Conservation (phyloP, 768 basidiomycete species). For the Suillus fuscotomentosus region DNA sequence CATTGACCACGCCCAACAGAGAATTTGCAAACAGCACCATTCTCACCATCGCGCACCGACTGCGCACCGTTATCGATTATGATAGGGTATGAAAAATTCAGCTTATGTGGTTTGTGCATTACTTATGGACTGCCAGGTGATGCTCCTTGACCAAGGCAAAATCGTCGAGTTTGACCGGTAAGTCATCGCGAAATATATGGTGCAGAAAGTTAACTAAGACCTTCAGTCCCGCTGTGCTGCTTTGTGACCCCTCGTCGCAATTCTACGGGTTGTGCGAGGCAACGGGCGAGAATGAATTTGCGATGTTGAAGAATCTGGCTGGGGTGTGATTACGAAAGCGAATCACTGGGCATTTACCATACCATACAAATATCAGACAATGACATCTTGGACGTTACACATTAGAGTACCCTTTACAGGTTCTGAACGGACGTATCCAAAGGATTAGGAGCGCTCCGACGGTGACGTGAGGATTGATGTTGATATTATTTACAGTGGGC, state of each 20-base stretch:
- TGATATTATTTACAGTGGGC: not conserved
- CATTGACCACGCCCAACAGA: conserved; percentile 31
- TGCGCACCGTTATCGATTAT: conserved; percentile 82
- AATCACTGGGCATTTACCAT: not conserved
- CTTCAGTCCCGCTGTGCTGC: conserved; percentile 49
- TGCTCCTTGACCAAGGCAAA: conserved; percentile 75
- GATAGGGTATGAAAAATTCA: conserved; percentile 51
- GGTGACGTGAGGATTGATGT: not conserved
- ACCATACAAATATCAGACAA: conserved; percentile 16
- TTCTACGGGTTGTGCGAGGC: conserved; percentile 73
- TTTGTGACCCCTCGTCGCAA: conserved; percentile 54
- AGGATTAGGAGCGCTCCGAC: no score
- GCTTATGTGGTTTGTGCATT: conserved; percentile 6
- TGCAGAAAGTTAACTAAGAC: not conserved
- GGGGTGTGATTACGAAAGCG: conserved; percentile 19
- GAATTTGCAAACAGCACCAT: conserved; percentile 82
- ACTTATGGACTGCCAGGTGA: conserved; percentile 45
- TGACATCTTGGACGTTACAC: conserved; percentile 9
- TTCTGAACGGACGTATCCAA: not conserved
- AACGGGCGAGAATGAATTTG: conserved; percentile 70
- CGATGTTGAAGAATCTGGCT: conserved; percentile 67
- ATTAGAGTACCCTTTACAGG: not conserved
- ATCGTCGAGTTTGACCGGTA: conserved; percentile 75
- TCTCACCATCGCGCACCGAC: conserved; percentile 78
- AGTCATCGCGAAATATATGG: conserved; percentile 10